Evolutionary conservation across 2,329 filamentous ascomycete genomes (phyloP), one percentile per base, ranked within the genome.

Genomic region (Calonectria leucothoes): DNA sequence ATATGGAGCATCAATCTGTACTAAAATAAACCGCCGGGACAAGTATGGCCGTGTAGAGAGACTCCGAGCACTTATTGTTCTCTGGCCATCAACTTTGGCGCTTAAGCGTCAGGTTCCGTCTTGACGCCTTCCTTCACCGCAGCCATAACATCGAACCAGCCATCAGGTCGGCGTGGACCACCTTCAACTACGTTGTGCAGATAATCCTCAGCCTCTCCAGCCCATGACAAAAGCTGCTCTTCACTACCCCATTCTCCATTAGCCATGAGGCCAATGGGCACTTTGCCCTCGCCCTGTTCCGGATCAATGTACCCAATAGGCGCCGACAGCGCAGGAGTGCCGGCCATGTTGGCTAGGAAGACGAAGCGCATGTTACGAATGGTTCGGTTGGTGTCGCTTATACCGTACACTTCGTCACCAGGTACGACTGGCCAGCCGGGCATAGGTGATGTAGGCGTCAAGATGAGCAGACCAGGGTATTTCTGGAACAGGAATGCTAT

Each of bases 291-390:
- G 2, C 90, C 91, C 77, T 89, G 86, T 7, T 85, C 84, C 0
- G 89, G 87, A 31, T 91, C 86, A 4, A 87, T 89, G 84, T 95
- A 98, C 0, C 94, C 95, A 14, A 94, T 92, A 0, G 96, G 95
- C 42, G 91, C 92, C 57, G 88, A 92, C 15, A 97, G 90, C 1
- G 94, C 92, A 0, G 96, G 96, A 63, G 93, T 92, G 0, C 96
- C 96, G 0, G 89, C 91, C 78, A 95, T 93, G 84, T 98, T 98
- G 8, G 95, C 94, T 42, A 98, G 84, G 90, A 94, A 98, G 20
- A 94, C 92, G 84, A 95, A 98, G 83, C 93, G 91, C 95, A 98
- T 98, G 81, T 91, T 94, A 31, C 90, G 87, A n/a, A 98, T 86
- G 20, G 91, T 92, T 74, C 86, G 87, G 82, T 97, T 95, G 0